Base-by-base conservation (phyloP, 331 rosid genomes). In the Quercus tomentella region DNA sequence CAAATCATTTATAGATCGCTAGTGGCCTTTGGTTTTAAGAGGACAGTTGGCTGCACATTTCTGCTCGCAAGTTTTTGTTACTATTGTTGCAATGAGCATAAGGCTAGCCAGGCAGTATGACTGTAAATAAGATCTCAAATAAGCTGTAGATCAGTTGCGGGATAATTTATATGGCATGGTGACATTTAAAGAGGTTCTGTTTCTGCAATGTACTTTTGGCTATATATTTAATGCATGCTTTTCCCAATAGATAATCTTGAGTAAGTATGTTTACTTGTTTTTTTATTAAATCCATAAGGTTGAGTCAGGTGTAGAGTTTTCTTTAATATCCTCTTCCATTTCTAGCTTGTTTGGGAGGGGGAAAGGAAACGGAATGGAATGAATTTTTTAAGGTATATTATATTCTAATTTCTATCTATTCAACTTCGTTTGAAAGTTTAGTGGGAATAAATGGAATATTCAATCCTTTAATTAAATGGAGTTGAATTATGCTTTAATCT, bases 1-100 rank as follows among this genome's bases (percentile, higher is more conserved):
- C 81, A 94, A 91, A 81, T 92, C 98, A 43, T 94, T 92, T 74
- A 87, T 91, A 71, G 98, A 94, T 80, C 97, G 94, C 62, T 94
- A 84, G 87, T 43, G 51, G 30, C 5, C 2, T 4, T 16, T 26
- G 62, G 69, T 58, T 45, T 31, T 54, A 69, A 37, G 56, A 51
- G 80, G 60, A 21, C 81, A 77, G 83, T 72, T 70, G 69, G 78
- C 73, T 72, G 78, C 83, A 45, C 49, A 72, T 84, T 81, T 73
- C 67, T 56, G 56, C 49, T 58, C 10, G 20, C 4, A 14, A 58
- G 70, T 21, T 79, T 66, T 49, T 65, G 41, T 57, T 6, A 22
- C 57, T 61, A 31, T 30, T 73, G 23, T 81, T 57, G 63, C 45
- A 55, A 72, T 12, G 76, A 80, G 80, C 55, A 14, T 4, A 49